These are phyloP conservation scores for Xanthoconium stramineum DNA, from an alignment of 768 basidiomycete species.

Conservation along the genomic window DNA sequence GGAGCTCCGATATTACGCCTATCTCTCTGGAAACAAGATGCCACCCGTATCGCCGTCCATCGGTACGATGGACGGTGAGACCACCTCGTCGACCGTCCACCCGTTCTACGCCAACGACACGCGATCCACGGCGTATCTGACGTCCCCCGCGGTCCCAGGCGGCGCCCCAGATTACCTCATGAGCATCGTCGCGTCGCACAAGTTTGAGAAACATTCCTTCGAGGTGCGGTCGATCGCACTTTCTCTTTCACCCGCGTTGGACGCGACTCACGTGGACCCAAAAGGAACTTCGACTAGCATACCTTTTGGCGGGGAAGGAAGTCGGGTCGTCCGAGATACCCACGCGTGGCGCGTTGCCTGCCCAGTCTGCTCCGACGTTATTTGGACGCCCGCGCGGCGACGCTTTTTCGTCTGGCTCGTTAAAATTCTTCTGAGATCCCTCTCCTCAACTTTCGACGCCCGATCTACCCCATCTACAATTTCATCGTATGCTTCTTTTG, in stretches of 20 bases:
- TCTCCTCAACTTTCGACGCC: neutral
- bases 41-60: slow-evolving; percentile 2
- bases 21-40: slow-evolving; percentile 23
- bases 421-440: slow-evolving; percentile 14
- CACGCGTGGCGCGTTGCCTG: slow-evolving; percentile 22
- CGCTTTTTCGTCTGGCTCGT: slow-evolving; percentile 26
- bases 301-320: slow-evolving; percentile 39
- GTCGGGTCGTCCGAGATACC: slow-evolving; percentile 40
- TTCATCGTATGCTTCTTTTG: neutral
- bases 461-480: neutral
- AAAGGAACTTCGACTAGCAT: slow-evolving; percentile 53
- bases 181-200: slow-evolving; percentile 35
- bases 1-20: slow-evolving; percentile 45
- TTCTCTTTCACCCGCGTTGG: neutral
- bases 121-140: slow-evolving; percentile 20
- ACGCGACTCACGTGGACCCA: neutral
- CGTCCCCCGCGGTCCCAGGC: slow-evolving; percentile 5
- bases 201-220: slow-evolving; percentile 43
- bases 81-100: neutral
- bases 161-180: slow-evolving; percentile 33
- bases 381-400: slow-evolving; percentile 33
- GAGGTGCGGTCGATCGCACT: slow-evolving; percentile 37
- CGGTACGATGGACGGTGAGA: neutral
- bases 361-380: slow-evolving; percentile 21
- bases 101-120: slow-evolving; percentile 28